These are phyloP conservation scores for Colletotrichum viniferum DNA, from an alignment of 2,329 filamentous ascomycete genomes.

Conservation along the genomic window DNA sequence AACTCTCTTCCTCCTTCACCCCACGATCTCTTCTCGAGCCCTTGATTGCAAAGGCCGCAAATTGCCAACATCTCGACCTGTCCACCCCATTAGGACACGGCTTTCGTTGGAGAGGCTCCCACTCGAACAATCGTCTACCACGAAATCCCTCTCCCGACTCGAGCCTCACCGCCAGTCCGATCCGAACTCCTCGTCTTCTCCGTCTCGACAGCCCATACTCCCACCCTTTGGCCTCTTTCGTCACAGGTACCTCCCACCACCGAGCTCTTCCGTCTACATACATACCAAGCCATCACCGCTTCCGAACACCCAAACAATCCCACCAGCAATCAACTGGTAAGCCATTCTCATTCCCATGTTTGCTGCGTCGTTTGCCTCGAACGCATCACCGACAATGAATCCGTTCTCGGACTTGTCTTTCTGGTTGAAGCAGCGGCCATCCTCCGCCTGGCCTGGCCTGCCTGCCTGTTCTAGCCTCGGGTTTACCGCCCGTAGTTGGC, in stretches of 20 bases:
- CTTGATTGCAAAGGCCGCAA: conserved; percentile 13
- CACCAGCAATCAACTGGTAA: background rate
- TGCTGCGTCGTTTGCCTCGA: background rate
- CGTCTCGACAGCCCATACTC: background rate
- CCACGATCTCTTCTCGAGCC: conserved; percentile 19
- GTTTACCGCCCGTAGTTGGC: background rate
- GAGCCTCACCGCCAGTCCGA: background rate
- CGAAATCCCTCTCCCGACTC: background rate
- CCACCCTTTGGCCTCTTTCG: conserved; percentile 15
- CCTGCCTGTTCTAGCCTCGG: background rate
- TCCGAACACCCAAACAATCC: conserved; percentile 11
- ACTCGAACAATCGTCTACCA: background rate
- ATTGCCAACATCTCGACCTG: conserved; percentile 11
- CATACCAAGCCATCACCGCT: conserved; percentile 18
- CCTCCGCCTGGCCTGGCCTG: background rate
- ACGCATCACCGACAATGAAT: background rate
- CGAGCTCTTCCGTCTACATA: background rate
- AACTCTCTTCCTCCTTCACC: conserved; percentile 13
- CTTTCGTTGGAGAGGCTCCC: conserved; percentile 10
- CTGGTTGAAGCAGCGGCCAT: background rate
- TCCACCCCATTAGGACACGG: conserved; percentile 19
- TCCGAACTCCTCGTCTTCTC: background rate
- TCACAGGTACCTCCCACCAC: conserved; percentile 6
- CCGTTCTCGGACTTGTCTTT: background rate
- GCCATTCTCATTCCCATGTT: background rate